A percentile compares a stretch with the other conserved stretches of the same genome.
Evolutionary conservation across 2,329 filamentous ascomycete species (phyloP).

Genomic region (Triangularia verruculosa): DNA sequence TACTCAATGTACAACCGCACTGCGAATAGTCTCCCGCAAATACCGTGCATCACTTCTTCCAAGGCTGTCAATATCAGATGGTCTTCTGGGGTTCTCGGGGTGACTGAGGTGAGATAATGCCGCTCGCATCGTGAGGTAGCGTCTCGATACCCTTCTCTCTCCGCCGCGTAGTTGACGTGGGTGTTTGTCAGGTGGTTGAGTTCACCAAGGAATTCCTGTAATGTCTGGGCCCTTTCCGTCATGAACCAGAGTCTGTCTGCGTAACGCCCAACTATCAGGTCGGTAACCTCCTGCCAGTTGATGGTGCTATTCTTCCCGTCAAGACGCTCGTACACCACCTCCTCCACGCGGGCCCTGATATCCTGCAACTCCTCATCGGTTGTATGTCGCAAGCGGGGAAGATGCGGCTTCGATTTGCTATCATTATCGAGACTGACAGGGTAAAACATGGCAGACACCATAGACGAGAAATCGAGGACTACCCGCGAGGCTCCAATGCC

Average conservation of each 20-base stretch:
- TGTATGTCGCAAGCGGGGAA: slow-evolving; percentile 27
- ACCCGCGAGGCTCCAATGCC: slow-evolving; percentile 43
- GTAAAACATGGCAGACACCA: slow-evolving; percentile 52
- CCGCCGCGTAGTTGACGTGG: slow-evolving; percentile 42
- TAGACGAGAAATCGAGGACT: slow-evolving; percentile 46
- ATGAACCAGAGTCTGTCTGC: slow-evolving; percentile 50
- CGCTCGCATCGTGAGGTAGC: slow-evolving; percentile 46
- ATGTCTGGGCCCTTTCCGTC: slow-evolving; percentile 29
- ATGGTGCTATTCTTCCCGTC: slow-evolving; percentile 34
- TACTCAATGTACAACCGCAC: slow-evolving; percentile 29
- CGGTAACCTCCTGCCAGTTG: slow-evolving; percentile 66
- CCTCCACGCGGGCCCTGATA: slow-evolving; percentile 33
- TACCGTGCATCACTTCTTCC: slow-evolving; percentile 35
- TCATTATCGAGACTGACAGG: slow-evolving; percentile 48
- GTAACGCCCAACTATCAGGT: slow-evolving; percentile 64
- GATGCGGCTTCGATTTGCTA: slow-evolving; percentile 25
- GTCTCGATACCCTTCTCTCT: slow-evolving; percentile 34
- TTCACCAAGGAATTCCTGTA: slow-evolving; percentile 35
- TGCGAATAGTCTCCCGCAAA: slow-evolving; percentile 38
- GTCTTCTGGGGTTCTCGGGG: slow-evolving; percentile 39
- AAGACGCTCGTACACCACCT: slow-evolving; percentile 27
- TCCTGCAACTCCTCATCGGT: slow-evolving; percentile 24
- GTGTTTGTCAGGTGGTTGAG: slow-evolving; percentile 40
- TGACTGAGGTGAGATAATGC: slow-evolving; percentile 41
- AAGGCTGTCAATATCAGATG: slow-evolving; percentile 45